phyloP scores from a whole-genome alignment of 345 rosid genomes.

The Eucalyptus polybractea region DNA sequence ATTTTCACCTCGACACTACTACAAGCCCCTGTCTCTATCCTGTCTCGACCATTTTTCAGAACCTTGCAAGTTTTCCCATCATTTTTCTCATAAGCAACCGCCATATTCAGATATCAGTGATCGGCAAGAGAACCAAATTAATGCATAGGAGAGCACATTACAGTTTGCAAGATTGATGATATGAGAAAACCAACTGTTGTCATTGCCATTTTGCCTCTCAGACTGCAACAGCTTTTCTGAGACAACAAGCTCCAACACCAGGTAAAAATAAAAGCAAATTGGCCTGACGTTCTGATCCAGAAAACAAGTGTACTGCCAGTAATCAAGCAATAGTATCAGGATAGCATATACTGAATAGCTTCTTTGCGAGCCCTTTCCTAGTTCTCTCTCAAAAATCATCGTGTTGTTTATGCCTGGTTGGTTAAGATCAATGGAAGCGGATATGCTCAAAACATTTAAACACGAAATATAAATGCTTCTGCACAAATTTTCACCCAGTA shows the following conservation, averaged over 20 bases:
- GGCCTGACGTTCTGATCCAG: not conserved
- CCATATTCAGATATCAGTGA: not conserved
- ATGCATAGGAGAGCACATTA: not conserved
- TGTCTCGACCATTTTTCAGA: not conserved
- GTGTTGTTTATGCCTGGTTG: not conserved
- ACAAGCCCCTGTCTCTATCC: not conserved
- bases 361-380: not conserved
- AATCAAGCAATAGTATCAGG: not conserved
- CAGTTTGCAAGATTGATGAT: not conserved
- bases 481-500: not conserved
- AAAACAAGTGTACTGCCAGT: not conserved
- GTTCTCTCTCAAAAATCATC: not conserved
- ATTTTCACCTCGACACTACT: not conserved
- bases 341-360: not conserved
- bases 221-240: not conserved
- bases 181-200: not conserved
- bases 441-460: not conserved
- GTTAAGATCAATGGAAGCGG: not conserved
- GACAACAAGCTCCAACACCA: not conserved
- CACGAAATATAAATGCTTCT: not conserved
- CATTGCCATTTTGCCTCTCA: not conserved
- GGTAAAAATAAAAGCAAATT: not conserved
- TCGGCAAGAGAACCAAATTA: not conserved
- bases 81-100: not conserved
- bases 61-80: not conserved